phyloP scores from a whole-genome alignment of 768 basidiomycete species.

The Pisolithus albus region DNA sequence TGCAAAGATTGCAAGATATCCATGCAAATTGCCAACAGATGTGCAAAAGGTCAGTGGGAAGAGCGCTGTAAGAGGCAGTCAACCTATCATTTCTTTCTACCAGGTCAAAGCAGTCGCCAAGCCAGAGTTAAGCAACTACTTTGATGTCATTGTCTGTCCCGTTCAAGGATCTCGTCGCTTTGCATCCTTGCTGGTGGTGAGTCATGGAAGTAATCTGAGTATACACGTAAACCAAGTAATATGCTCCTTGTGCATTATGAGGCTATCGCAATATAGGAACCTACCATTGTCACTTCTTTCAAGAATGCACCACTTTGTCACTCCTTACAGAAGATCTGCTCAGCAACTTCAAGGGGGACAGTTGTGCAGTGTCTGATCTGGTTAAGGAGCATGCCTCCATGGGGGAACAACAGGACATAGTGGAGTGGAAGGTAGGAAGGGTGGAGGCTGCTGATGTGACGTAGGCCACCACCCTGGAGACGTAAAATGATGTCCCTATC shows the following conservation, averaged over 20 bases:
- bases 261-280: conserved; percentile 51
- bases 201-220: conserved; percentile 3
- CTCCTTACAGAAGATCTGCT: conserved; percentile 38
- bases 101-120: conserved; percentile 54
- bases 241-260: conserved; percentile 9
- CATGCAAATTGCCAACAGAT: conserved; percentile 68
- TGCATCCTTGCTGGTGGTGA: conserved; percentile 58
- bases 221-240: no score
- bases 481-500: no score
- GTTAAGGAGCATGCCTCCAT: background rate
- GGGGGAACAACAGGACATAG: no score
- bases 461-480: no score
- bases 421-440: no score
- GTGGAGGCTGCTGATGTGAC: no score
- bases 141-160: conserved; percentile 54
- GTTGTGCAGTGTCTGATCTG: background rate
- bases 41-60: conserved; percentile 36
- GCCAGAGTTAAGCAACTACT: conserved; percentile 40
- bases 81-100: background rate
- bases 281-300: conserved; percentile 48
- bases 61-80: background rate
- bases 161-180: conserved; percentile 42
- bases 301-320: conserved; percentile 42
- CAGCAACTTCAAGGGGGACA: conserved; percentile 28
- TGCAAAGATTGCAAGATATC: conserved; percentile 50